Conservation (phyloP, 345 rosid genomes). For the Bruguiera parviflora region DNA sequence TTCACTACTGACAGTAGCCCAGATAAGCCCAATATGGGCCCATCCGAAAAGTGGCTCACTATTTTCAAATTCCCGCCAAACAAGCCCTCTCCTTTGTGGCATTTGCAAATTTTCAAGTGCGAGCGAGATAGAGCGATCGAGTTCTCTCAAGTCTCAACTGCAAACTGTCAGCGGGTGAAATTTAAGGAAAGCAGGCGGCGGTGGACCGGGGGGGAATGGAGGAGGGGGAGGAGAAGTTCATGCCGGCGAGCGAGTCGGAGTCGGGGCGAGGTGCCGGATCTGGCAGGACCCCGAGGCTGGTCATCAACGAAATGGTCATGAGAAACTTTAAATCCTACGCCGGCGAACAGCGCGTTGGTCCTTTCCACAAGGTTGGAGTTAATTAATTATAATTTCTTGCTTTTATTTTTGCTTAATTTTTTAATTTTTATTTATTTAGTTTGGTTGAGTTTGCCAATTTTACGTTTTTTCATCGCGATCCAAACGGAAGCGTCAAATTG, state of each 20-base stretch:
- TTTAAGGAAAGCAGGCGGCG: neutral
- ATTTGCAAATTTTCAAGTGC: neutral
- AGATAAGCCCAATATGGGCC: too few species aligned
- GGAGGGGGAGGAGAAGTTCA: slow-evolving; percentile 22
- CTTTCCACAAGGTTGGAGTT: slow-evolving; percentile 86
- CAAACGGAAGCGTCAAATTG: too few species aligned
- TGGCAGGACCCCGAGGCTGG: slow-evolving; percentile 55
- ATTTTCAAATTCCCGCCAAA: slow-evolving; percentile 23
- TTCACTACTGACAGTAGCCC: too few species aligned
- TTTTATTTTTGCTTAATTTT: neutral
- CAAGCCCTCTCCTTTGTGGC: neutral
- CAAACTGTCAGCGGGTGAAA: neutral
- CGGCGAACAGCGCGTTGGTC: slow-evolving; percentile 96
- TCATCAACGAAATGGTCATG: slow-evolving; percentile 91
- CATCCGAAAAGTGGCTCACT: too few species aligned
- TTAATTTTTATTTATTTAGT: neutral
- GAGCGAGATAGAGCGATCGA: neutral
- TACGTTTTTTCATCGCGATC: neutral
- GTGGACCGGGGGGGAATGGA: neutral
- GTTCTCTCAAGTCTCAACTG: neutral
- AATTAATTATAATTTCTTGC: neutral
- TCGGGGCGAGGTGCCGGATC: slow-evolving; percentile 29
- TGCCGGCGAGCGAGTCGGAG: slow-evolving; percentile 30
- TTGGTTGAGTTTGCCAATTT: neutral
- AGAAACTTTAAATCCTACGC: slow-evolving; percentile 93